Evolutionary conservation across 805 yeast genomes (phyloP).

Genomic region (Torulaspora quercuum): DNA sequence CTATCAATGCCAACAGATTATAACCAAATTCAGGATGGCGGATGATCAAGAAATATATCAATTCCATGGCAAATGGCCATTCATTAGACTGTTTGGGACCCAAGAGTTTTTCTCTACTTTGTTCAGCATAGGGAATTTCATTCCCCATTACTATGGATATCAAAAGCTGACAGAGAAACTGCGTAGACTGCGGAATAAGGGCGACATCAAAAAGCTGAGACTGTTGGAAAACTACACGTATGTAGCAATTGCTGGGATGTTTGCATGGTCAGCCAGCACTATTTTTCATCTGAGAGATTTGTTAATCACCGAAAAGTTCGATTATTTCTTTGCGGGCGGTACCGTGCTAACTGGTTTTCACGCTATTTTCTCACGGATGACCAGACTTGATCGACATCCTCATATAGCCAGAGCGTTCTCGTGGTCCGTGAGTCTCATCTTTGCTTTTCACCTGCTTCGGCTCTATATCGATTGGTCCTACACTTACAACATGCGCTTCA

Average conservation of each 20-base stretch:
- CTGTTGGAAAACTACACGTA: slow-evolving; percentile 27
- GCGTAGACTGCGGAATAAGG: slow-evolving; percentile 11
- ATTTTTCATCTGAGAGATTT: slow-evolving; percentile 87
- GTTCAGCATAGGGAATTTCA: slow-evolving; percentile 68
- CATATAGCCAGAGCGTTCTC: slow-evolving; percentile 40
- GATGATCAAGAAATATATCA: slow-evolving; percentile 61
- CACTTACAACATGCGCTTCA: slow-evolving; percentile 90
- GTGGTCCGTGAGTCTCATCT: slow-evolving; percentile 46
- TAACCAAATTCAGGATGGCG: slow-evolving; percentile 54
- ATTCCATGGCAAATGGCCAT: slow-evolving; percentile 99
- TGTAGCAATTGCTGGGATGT: slow-evolving; percentile 62
- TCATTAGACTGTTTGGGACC: slow-evolving; percentile 65
- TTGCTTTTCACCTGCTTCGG: slow-evolving; percentile 61
- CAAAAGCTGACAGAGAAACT: slow-evolving; percentile 32
- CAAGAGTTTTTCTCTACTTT: slow-evolving; percentile 82
- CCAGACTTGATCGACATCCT: slow-evolving; percentile 49
- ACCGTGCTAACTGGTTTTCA: slow-evolving; percentile 80
- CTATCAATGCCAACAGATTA: slow-evolving; percentile 80
- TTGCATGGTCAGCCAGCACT: slow-evolving; percentile 85
- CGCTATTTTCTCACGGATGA: slow-evolving; percentile 57
- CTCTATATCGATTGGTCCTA: slow-evolving; percentile 77
- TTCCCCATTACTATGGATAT: slow-evolving; percentile 58
- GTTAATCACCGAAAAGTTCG: slow-evolving; percentile 73
- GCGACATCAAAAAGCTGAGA: slow-evolving; percentile 12
- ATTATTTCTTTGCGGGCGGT: slow-evolving; percentile 89